phyloP scores from a whole-genome alignment of 2,329 filamentous ascomycete genomes.

The Myriosclerotinia curreyana region DNA sequence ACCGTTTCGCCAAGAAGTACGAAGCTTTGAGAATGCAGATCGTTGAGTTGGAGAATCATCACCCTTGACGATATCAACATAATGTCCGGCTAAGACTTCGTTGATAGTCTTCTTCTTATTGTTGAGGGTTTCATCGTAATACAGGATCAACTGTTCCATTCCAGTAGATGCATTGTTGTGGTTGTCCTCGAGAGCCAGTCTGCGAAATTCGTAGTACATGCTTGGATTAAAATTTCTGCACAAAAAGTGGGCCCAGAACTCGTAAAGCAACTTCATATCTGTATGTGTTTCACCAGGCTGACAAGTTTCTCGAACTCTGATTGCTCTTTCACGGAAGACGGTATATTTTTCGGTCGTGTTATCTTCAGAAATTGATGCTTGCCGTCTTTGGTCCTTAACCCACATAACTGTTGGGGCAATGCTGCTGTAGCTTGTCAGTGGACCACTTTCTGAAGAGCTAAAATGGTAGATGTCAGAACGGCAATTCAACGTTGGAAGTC shows the following conservation, averaged over 20 bases:
- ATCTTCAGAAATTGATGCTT: constrained; percentile 38
- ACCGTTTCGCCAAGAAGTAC: constrained; percentile 52
- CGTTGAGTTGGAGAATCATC: constrained; percentile 45
- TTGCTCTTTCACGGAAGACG: constrained; percentile 42
- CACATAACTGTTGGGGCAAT: constrained; percentile 41
- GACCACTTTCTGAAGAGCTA: constrained; percentile 34
- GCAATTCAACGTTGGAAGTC: background rate
- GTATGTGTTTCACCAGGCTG: constrained; percentile 45
- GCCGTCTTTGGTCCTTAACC: constrained; percentile 40
- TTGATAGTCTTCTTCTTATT: constrained; percentile 49
- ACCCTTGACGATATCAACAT: constrained; percentile 51
- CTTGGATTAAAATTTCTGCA: constrained; percentile 68
- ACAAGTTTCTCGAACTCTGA: constrained; percentile 42
- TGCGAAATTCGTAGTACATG: constrained; percentile 74
- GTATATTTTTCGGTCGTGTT: constrained; percentile 41
- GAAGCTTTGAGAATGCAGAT: constrained; percentile 50
- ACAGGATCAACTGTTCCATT: constrained; percentile 60
- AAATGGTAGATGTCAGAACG: constrained; percentile 10
- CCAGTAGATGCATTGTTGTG: constrained; percentile 53
- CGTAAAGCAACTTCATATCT: constrained; percentile 66
- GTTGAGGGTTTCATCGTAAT: constrained; percentile 58
- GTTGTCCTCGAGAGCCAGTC: constrained; percentile 63
- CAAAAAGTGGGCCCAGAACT: constrained; percentile 73
- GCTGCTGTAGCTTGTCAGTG: constrained; percentile 29
- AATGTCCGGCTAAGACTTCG: constrained; percentile 52